These are phyloP conservation scores for Dalbergia cochinchinensis DNA, from an alignment of 306 rosid species.

Conservation along the genomic window DNA sequence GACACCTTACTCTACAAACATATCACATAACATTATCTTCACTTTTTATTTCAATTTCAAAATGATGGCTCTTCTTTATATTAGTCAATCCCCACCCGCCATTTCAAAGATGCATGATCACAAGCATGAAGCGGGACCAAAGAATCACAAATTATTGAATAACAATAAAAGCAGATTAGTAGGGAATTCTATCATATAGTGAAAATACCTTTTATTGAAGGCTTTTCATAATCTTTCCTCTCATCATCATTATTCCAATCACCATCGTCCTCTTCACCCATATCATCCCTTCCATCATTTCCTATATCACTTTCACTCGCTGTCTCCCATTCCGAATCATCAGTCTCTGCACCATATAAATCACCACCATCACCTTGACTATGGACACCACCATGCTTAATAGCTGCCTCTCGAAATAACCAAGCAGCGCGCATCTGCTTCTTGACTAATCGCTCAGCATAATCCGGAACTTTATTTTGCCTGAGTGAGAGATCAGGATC, in stretches of 20 bases:
- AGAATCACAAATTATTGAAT: conserved; percentile 1
- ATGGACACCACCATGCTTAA: conserved; percentile 91
- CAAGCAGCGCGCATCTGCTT: conserved; percentile 99
- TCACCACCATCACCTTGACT: conserved; percentile 91
- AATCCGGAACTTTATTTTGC: conserved; percentile 97
- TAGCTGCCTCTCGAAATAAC: conserved; percentile 96
- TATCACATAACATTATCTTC: not conserved
- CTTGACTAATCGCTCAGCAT: conserved; percentile 92
- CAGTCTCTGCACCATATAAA: conserved; percentile 81
- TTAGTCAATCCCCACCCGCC: conserved; percentile 20
- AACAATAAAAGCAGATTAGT: conserved; percentile 24
- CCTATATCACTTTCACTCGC: conserved; percentile 99
- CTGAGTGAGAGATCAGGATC: conserved; percentile 90
- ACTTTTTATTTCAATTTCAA: conserved; percentile 3
- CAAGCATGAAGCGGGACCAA: conserved; percentile 33
- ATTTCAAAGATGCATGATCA: conserved; percentile 22
- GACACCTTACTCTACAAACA: conserved; percentile 33
- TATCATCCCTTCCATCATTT: conserved; percentile 84
- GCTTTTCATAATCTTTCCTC: conserved; percentile 79
- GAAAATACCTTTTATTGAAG: conserved; percentile 77
- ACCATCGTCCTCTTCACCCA: conserved; percentile 78
- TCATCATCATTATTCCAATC: conserved; percentile 86
- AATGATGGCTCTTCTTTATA: conserved; percentile 16
- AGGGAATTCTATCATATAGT: conserved; percentile 11
- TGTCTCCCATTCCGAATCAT: conserved; percentile 99